Conservation (phyloP, 2,329 filamentous ascomycete species). For the Escovopsis sp. region DNA sequence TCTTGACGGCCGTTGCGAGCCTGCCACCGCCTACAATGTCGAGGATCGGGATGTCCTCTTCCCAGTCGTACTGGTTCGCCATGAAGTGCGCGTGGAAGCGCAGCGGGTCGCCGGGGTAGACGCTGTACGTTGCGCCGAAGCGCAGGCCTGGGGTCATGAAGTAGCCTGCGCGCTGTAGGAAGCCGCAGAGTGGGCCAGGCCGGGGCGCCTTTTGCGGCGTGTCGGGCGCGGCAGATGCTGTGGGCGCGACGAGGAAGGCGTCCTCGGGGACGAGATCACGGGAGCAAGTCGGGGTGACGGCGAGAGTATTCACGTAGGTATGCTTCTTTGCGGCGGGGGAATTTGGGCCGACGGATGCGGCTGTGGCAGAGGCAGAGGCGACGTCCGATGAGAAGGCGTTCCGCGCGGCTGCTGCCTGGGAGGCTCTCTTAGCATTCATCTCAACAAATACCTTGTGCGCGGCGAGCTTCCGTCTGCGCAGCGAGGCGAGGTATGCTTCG, state of each 20-base stretch:
- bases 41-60: slow-evolving; percentile 70
- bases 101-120: slow-evolving; percentile 88
- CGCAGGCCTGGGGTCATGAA: slow-evolving; percentile 84
- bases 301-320: slow-evolving; percentile 11
- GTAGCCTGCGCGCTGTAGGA: slow-evolving; percentile 65
- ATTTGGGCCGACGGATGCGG: neutral
- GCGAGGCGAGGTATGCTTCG: slow-evolving; percentile 47
- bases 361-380: neutral
- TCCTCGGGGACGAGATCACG: slow-evolving; percentile 13
- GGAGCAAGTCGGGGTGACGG: slow-evolving; percentile 23
- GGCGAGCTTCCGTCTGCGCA: slow-evolving; percentile 25
- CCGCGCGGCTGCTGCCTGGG: slow-evolving; percentile 10
- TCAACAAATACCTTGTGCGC: slow-evolving; percentile 26
- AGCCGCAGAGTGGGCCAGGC: slow-evolving; percentile 50
- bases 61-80: slow-evolving; percentile 70
- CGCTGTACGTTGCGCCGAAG: slow-evolving; percentile 87
- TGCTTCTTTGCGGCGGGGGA: slow-evolving; percentile 1
- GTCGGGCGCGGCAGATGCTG: no score
- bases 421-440: slow-evolving; percentile 19
- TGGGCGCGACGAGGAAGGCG: slow-evolving; percentile 5
- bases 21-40: slow-evolving; percentile 77
- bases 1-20: slow-evolving; percentile 89
- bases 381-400: neutral
- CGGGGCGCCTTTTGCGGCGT: slow-evolving; percentile 6
- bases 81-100: slow-evolving; percentile 94